These are phyloP conservation scores for Gilbertella persicaria DNA, from an alignment of 371 early-diverging fungal genomes.

Conservation along the genomic window DNA sequence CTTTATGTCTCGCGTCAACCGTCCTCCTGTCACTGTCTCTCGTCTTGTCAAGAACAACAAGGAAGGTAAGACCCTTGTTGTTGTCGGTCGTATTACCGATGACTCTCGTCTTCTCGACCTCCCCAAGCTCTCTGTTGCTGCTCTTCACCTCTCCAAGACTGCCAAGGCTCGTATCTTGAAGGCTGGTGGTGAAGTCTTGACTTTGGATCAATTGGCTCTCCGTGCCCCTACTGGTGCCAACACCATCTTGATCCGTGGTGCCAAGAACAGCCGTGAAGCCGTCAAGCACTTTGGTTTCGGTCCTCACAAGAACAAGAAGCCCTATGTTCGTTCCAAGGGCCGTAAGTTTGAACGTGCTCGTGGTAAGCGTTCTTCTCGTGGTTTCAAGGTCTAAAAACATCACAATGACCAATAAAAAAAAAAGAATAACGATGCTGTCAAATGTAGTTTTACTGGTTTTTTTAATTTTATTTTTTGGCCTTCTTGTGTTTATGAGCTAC, in stretches of 20 bases:
- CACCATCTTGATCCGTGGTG: no score
- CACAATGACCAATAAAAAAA: background rate
- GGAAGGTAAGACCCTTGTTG: no score
- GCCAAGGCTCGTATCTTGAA: conserved; percentile 95
- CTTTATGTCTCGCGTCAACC: conserved; percentile 91
- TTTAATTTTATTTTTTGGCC: conserved; percentile 11
- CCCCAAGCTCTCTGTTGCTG: no score
- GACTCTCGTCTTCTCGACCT: no score
- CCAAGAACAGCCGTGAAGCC: conserved; percentile 84
- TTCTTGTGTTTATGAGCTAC: conserved; percentile 16
- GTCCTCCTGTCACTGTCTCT: conserved; percentile 86
- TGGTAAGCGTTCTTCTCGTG: no score
- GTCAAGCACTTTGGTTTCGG: conserved; percentile 78
- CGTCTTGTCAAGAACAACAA: no score
- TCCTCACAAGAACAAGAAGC: conserved; percentile 72
- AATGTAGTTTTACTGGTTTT: background rate
- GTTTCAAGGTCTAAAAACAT: conserved; percentile 82
- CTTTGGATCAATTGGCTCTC: conserved; percentile 97
- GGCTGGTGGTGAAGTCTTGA: conserved; percentile 97
- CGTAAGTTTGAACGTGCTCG: no score
- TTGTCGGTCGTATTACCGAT: no score
- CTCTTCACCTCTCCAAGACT: conserved; percentile 83
- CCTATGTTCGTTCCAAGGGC: no score
- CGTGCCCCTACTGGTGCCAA: no score
- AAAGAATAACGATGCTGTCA: background rate